Evolutionary conservation across 1,139 yeast species (phyloP).

Genomic region (Suhomyces chickasaworum): DNA sequence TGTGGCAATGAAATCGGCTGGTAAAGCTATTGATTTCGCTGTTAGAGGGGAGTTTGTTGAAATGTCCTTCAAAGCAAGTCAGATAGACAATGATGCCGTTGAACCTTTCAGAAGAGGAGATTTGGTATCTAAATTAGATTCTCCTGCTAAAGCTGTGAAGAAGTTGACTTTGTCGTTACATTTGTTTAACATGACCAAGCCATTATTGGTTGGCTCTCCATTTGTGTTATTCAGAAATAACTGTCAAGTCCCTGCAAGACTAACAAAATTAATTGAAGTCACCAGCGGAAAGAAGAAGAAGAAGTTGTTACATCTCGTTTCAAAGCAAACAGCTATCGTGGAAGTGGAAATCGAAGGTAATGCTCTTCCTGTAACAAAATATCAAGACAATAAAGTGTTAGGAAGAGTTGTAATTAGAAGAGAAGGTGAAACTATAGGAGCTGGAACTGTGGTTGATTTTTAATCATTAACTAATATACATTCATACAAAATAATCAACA

Average conservation of each 20-base stretch:
- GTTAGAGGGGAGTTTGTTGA: constrained; percentile 72
- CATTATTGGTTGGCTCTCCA: constrained; percentile 81
- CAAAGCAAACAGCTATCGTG: constrained; percentile 73
- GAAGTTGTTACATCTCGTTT: constrained; percentile 69
- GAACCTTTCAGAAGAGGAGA: constrained; percentile 66
- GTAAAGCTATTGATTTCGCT: constrained; percentile 44
- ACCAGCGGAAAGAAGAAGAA: constrained; percentile 49
- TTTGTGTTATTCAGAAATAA: constrained; percentile 83
- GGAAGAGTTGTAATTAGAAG: constrained; percentile 85
- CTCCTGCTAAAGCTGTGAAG: constrained; percentile 49
- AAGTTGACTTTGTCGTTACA: constrained; percentile 58
- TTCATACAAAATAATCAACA: too few species aligned
- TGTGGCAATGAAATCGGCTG: constrained; percentile 32
- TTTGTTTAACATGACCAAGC: constrained; percentile 71
- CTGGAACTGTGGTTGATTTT: constrained; percentile 58
- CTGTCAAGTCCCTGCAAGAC: constrained; percentile 71
- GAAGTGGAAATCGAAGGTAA: constrained; percentile 62
- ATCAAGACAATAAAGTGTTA: constrained; percentile 58
- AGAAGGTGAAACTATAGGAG: constrained; percentile 87
- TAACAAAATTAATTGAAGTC: constrained; percentile 57
- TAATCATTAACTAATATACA: constrained; percentile 3
- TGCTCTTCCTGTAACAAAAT: constrained; percentile 63
- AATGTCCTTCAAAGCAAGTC: constrained; percentile 53
- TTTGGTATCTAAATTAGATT: constrained; percentile 55
- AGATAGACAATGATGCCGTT: constrained; percentile 50